Evolutionary conservation across 495 filamentous ascomycete genomes (phyloP).

Genomic region (Cercophora newfieldiana): DNA sequence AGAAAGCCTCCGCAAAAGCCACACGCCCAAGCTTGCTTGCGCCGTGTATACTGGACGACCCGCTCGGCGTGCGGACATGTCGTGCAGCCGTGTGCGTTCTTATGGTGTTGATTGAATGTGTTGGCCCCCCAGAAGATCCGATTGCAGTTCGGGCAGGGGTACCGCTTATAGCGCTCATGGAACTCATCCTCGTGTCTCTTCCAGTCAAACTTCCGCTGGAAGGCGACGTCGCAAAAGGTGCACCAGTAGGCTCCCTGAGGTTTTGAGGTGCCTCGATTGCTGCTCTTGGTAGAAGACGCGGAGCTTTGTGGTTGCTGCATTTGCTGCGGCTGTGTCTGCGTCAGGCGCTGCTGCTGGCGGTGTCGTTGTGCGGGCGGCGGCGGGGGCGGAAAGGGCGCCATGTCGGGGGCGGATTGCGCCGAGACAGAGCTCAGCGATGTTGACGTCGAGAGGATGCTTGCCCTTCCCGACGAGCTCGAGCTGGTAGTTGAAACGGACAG

Average conservation of each 20-base stretch:
- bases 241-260: conserved; percentile 48
- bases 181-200: conserved; percentile 55
- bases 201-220: conserved; percentile 55
- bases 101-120: conserved; percentile 54
- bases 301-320: background rate
- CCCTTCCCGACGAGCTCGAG: conserved; percentile 36
- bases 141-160: conserved; percentile 51
- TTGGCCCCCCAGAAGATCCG: conserved; percentile 53
- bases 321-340: background rate
- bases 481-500: conserved; percentile 41
- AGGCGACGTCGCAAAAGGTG: conserved; percentile 52
- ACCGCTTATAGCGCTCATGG: conserved; percentile 52
- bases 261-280: conserved; percentile 33
- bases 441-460: conserved; percentile 32
- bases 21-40: conserved; percentile 43
- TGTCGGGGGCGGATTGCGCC: conserved; percentile 25
- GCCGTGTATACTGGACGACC: conserved; percentile 41
- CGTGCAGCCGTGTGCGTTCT: conserved; percentile 51
- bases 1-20: conserved; percentile 52
- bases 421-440: conserved; percentile 35
- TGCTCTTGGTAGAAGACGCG: conserved; percentile 26
- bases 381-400: conserved; percentile 17
- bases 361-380: conserved; percentile 16
- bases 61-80: conserved; percentile 50
- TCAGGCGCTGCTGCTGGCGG: background rate